phyloP scores from a whole-genome alignment of 2,329 filamentous ascomycete species.

The Colletotrichum musicola region DNA sequence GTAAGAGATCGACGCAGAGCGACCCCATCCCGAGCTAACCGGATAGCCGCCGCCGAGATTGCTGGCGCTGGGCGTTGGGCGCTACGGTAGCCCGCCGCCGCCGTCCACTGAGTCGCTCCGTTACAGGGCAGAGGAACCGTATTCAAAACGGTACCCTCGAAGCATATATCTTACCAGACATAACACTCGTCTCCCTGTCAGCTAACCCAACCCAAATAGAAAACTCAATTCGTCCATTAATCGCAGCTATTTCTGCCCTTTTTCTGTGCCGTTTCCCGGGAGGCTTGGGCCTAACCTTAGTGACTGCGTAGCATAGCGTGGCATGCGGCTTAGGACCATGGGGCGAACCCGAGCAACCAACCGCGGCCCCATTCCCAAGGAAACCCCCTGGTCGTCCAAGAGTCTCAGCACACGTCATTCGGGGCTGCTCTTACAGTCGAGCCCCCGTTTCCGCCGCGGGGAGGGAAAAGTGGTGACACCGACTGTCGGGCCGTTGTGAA shows the following conservation, averaged over 20 bases:
- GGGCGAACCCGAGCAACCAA: constrained; percentile 24
- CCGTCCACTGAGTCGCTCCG: too few relatives aligned
- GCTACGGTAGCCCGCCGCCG: too few relatives aligned
- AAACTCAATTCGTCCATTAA: too few relatives aligned
- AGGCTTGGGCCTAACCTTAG: not conserved
- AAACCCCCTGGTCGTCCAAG: not conserved
- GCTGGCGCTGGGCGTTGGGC: not conserved
- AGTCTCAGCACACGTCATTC: constrained; percentile 35
- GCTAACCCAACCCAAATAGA: too few relatives aligned
- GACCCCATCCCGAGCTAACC: constrained; percentile 29
- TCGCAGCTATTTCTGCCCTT: not conserved
- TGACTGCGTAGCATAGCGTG: too few relatives aligned
- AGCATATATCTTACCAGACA: too few relatives aligned
- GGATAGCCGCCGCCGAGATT: constrained; percentile 35
- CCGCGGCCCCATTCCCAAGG: not conserved
- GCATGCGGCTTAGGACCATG: constrained; percentile 16
- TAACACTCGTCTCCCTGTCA: too few relatives aligned
- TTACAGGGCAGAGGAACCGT: too few relatives aligned
- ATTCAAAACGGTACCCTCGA: too few relatives aligned
- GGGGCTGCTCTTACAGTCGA: not conserved
- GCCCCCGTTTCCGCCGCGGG: not conserved
- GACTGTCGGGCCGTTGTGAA: not conserved
- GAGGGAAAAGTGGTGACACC: not conserved
- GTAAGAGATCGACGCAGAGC: constrained; percentile 6
- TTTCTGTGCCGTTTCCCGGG: constrained; percentile 15